phyloP scores from a whole-genome alignment of 1,284 basidiomycete species.

The Violaceomyces palustris region DNA sequence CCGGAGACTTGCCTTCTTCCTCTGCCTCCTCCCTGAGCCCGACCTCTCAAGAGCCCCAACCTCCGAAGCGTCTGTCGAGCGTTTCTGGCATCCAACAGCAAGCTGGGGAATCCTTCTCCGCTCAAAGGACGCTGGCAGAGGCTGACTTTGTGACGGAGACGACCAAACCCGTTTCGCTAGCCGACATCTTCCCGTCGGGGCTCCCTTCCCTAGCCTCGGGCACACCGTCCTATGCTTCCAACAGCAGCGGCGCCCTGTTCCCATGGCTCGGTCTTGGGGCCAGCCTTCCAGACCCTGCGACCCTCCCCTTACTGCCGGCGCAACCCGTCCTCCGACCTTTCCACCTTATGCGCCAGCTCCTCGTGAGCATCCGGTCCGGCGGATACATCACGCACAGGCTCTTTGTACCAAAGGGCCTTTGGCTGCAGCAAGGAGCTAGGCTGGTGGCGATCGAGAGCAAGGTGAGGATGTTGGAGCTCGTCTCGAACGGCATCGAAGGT shows the following conservation, averaged over 20 bases:
- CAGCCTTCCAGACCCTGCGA: background rate
- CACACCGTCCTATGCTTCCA: constrained; percentile 19
- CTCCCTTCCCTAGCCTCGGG: constrained; percentile 31
- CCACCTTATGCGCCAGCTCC: constrained; percentile 14
- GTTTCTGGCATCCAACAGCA: too few species aligned
- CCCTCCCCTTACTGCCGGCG: constrained; percentile 1
- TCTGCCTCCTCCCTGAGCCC: too few species aligned
- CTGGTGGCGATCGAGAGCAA: constrained; percentile 75
- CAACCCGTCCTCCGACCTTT: constrained; percentile 26
- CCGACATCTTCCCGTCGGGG: constrained; percentile 35
- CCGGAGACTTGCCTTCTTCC: too few species aligned
- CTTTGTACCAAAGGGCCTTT: constrained; percentile 81
- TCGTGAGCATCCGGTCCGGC: constrained; percentile 55
- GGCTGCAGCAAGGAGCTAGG: constrained; percentile 71
- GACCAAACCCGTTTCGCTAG: background rate
- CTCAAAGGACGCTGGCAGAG: too few species aligned
- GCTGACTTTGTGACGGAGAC: background rate
- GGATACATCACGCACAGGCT: constrained; percentile 80
- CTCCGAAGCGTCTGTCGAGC: too few species aligned
- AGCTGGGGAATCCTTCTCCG: too few species aligned
- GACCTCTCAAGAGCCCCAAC: too few species aligned
- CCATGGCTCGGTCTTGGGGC: constrained; percentile 3
- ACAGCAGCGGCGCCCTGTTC: background rate
- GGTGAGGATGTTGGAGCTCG: constrained; percentile 72
- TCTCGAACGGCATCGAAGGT: constrained; percentile 70